These are phyloP conservation scores for Fusarium sacchari DNA, from an alignment of 2,329 filamentous ascomycete species.

Conservation along the genomic window DNA sequence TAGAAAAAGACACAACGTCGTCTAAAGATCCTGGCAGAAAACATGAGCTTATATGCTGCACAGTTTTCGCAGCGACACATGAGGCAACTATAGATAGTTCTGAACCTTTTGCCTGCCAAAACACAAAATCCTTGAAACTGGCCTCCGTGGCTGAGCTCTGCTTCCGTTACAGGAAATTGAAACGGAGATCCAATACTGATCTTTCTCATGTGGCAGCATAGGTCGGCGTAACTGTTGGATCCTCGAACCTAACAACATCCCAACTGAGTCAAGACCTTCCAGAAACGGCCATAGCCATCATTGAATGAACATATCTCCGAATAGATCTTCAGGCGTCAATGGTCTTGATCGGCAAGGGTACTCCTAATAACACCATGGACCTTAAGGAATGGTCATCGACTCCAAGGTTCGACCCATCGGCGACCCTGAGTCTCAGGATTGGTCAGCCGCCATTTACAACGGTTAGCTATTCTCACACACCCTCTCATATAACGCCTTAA, in stretches of 20 bases:
- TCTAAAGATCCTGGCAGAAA: not conserved
- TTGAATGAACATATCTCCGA: not conserved
- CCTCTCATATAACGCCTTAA: not conserved
- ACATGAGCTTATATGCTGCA: not conserved
- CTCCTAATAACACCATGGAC: slow-evolving; percentile 43
- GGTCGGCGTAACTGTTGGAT: not conserved
- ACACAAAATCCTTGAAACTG: not conserved
- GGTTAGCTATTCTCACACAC: not conserved
- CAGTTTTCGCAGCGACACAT: not conserved
- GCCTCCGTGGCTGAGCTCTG: too few species aligned
- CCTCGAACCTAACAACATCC: not conserved
- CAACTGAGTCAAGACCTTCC: not conserved
- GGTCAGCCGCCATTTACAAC: slow-evolving; percentile 42
- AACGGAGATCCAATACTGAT: not conserved
- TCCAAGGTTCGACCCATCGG: slow-evolving; percentile 63
- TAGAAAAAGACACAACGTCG: not conserved
- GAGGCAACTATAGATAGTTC: not conserved
- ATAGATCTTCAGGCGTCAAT: not conserved
- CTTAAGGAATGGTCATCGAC: slow-evolving; percentile 65
- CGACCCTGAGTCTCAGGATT: slow-evolving; percentile 66
- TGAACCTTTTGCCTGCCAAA: not conserved
- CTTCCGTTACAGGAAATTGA: not conserved
- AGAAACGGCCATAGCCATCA: too few species aligned
- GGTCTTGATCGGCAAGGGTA: too few species aligned
- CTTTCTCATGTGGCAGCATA: not conserved